phyloP scores from a whole-genome alignment of 1,139 yeast genomes.

The Martiniozyma asiatica region DNA sequence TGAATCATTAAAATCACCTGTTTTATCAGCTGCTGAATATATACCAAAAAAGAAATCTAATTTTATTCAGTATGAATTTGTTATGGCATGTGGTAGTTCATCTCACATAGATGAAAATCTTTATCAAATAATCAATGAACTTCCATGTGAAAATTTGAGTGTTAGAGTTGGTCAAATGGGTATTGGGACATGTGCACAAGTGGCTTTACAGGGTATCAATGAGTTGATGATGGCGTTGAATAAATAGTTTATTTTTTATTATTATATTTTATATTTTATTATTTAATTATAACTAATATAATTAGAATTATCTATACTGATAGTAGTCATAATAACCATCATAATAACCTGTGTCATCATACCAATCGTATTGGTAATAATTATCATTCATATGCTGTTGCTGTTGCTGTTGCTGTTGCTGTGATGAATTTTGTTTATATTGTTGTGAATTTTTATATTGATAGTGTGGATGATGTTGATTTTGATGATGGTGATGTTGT shows the following conservation, averaged over 20 bases:
- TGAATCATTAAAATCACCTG: constrained; percentile 15
- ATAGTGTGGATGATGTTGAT: not conserved
- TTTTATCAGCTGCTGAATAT: constrained; percentile 13
- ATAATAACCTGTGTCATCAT: too few relatives aligned
- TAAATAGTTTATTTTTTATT: constrained; percentile 7
- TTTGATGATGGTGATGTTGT: not conserved
- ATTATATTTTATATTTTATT: too few relatives aligned
- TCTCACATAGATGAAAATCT: constrained; percentile 61
- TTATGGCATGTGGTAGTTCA: constrained; percentile 58
- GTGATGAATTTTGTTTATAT: not conserved
- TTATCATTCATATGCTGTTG: not conserved
- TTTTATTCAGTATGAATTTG: constrained; percentile 25
- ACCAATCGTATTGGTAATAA: not conserved
- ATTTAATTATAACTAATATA: constrained; percentile 9
- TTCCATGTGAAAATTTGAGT: constrained; percentile 38
- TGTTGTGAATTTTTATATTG: not conserved
- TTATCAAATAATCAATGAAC: constrained; percentile 43
- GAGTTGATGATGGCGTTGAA: constrained; percentile 48
- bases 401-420: constrained; percentile 2
- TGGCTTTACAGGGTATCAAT: constrained; percentile 65
- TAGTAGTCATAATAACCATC: too few relatives aligned
- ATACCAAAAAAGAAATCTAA: too few relatives aligned
- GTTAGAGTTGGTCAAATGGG: constrained; percentile 53
- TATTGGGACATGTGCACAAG: constrained; percentile 35
- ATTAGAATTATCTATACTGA: not conserved